Percentiles rank a stretch among this genome's conserved stretches.
phyloP scores from a whole-genome alignment of 2,329 filamentous ascomycete genomes.

The Tolypocladium ovalisporum region DNA sequence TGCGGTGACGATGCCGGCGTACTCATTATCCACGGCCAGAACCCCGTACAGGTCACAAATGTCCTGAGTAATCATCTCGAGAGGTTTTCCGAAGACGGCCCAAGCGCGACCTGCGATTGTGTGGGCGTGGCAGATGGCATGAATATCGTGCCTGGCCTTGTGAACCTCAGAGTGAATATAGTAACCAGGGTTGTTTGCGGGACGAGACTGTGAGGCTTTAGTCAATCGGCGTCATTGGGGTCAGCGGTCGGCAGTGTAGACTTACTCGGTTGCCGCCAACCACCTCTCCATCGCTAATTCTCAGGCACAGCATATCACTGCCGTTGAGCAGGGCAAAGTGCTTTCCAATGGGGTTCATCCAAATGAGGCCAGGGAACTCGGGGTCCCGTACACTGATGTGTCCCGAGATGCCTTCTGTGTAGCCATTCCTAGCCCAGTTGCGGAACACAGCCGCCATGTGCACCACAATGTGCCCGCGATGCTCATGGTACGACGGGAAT shows the following conservation, averaged over 20 bases:
- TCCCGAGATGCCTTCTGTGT: conserved; percentile 21
- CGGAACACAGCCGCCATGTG: conserved; percentile 54
- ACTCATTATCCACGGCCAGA: conserved; percentile 49
- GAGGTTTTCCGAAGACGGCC: conserved; percentile 49
- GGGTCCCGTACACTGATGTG: conserved; percentile 60
- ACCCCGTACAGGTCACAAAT: conserved; percentile 54
- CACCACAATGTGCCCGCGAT: conserved; percentile 52
- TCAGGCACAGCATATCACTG: conserved; percentile 56
- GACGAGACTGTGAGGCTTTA: conserved; percentile 23
- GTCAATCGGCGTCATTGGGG: background rate
- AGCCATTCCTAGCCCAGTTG: conserved; percentile 18
- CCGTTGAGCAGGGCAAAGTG: conserved; percentile 59
- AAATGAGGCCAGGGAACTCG: conserved; percentile 49
- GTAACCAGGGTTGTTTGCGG: conserved; percentile 58
- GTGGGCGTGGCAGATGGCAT: conserved; percentile 60
- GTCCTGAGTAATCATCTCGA: conserved; percentile 64
- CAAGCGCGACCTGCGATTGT: conserved; percentile 56
- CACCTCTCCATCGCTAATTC: conserved; percentile 44
- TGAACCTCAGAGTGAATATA: conserved; percentile 60
- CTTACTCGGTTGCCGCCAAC: conserved; percentile 47
- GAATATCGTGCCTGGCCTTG: conserved; percentile 52
- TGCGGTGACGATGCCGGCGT: conserved; percentile 44
- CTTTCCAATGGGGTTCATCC: conserved; percentile 58
- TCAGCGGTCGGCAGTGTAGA: background rate
- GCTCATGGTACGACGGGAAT: conserved; percentile 25